These are phyloP conservation scores for Vicia villosa DNA, from an alignment of 306 rosid genomes.

Conservation along the genomic window DNA sequence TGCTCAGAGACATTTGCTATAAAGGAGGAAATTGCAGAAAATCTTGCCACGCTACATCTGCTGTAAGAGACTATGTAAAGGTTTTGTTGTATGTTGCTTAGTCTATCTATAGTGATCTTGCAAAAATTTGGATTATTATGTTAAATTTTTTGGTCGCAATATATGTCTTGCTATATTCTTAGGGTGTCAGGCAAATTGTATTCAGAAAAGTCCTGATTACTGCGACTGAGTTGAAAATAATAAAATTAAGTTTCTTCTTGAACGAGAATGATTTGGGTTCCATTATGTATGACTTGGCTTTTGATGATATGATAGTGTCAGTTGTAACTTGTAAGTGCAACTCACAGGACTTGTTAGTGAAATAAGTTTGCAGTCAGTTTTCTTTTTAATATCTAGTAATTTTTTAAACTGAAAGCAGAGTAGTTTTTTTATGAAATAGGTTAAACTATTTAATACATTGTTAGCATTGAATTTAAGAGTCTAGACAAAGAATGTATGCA, in stretches of 20 bases:
- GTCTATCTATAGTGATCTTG: slow-evolving; percentile 48
- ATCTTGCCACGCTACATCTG: slow-evolving; percentile 41
- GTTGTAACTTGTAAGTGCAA: slow-evolving; percentile 1
- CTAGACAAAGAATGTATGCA: too few relatives aligned
- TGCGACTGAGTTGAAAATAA: slow-evolving; percentile 52
- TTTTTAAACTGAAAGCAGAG: not conserved
- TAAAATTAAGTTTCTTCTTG: slow-evolving; percentile 40
- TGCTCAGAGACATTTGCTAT: slow-evolving; percentile 47
- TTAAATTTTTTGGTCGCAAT: slow-evolving; percentile 21
- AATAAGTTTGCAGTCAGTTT: not conserved
- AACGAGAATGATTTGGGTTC: slow-evolving; percentile 25
- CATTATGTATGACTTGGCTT: slow-evolving; percentile 13
- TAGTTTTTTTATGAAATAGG: too few relatives aligned
- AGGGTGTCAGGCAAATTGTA: slow-evolving; percentile 50
- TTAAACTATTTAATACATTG: too few relatives aligned
- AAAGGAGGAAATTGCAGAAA: slow-evolving; percentile 35
- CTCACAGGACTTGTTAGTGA: not conserved
- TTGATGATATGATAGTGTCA: not conserved
- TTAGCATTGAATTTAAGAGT: too few relatives aligned
- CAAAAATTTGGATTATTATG: slow-evolving; percentile 44
- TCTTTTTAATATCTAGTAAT: not conserved
- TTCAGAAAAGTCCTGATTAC: slow-evolving; percentile 51
- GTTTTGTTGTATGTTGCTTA: slow-evolving; percentile 52
- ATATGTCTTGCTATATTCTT: slow-evolving; percentile 44
- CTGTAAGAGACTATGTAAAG: slow-evolving; percentile 46